phyloP scores from a whole-genome alignment of 805 yeast species.

The Myxozyma lipomycoides region DNA sequence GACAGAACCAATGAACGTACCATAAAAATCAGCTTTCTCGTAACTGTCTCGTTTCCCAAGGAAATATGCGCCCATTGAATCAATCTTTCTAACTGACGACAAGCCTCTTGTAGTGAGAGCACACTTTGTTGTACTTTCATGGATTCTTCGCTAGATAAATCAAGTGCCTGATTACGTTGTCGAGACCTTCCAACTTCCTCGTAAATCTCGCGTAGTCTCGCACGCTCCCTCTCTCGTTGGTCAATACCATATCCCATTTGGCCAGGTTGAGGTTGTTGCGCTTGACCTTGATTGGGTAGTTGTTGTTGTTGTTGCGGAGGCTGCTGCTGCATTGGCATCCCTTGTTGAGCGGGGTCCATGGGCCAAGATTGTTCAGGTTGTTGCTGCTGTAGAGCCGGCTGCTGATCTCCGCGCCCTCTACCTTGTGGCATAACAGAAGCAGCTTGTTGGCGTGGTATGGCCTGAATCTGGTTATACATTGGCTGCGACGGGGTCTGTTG shows the following conservation, averaged over 20 bases:
- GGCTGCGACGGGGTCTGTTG: conserved; percentile 9
- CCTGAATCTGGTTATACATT: not conserved
- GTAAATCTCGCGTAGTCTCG: conserved; percentile 11
- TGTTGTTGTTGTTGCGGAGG: conserved; percentile 14
- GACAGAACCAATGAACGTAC: conserved; percentile 6
- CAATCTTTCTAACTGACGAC: conserved; percentile 20
- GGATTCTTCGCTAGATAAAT: conserved; percentile 16
- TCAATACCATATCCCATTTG: conserved; percentile 7
- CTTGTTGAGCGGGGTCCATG: not conserved
- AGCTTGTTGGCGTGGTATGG: not conserved
- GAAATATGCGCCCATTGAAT: conserved; percentile 16
- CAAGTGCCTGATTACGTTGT: conserved; percentile 8
- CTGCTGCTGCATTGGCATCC: conserved; percentile 6
- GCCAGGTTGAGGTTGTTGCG: not conserved
- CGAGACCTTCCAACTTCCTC: conserved; percentile 16
- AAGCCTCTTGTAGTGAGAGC: conserved; percentile 18
- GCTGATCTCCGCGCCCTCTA: no score
- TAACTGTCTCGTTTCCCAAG: conserved; percentile 20
- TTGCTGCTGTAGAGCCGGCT: conserved; percentile 6
- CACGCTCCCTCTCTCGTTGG: conserved; percentile 19
- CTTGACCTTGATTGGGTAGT: conserved; percentile 1
- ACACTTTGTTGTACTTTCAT: conserved; percentile 9
- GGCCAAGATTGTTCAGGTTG: not conserved
- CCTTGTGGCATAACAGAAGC: conserved; percentile 1
- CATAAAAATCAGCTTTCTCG: conserved; percentile 17